phyloP scores from a whole-genome alignment of 768 basidiomycete genomes.

The Lactifluus volemus region DNA sequence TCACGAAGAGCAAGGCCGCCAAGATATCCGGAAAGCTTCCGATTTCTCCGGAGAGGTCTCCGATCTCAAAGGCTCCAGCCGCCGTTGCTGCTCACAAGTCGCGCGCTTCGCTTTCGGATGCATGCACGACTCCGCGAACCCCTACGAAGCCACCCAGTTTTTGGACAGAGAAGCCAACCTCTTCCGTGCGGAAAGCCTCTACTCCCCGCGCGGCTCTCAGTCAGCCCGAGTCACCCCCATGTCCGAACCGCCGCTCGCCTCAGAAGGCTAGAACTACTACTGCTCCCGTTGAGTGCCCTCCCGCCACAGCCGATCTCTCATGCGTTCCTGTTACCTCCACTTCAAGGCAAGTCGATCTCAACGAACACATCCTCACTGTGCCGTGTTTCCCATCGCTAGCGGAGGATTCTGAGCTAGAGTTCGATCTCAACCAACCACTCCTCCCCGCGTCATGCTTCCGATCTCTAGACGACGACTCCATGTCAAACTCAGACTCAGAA shows the following conservation, averaged over 20 bases:
- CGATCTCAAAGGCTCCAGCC: not conserved
- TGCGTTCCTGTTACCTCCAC: not conserved
- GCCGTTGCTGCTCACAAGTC: not conserved
- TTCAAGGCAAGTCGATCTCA: not conserved
- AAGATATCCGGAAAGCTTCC: not conserved
- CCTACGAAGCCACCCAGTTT: conserved; percentile 1
- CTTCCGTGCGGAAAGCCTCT: not conserved
- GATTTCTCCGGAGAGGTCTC: too few species aligned
- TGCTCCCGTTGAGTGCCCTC: not conserved
- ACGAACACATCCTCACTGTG: not conserved
- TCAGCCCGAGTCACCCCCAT: not conserved
- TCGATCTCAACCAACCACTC: too few species aligned
- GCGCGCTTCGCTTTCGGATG: not conserved
- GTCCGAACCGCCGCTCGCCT: not conserved
- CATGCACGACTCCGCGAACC: not conserved
- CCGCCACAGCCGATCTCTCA: not conserved
- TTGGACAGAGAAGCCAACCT: not conserved
- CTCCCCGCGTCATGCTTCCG: too few species aligned
- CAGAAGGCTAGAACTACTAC: not conserved
- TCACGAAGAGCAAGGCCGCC: not conserved
- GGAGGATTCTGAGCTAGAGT: not conserved
- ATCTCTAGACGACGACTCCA: too few species aligned
- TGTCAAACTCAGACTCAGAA: too few species aligned
- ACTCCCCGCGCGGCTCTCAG: not conserved
- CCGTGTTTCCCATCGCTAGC: conserved; percentile 4